Conservation (phyloP, 2,329 filamentous ascomycete genomes). For the Chaetomiaceae sp. region DNA sequence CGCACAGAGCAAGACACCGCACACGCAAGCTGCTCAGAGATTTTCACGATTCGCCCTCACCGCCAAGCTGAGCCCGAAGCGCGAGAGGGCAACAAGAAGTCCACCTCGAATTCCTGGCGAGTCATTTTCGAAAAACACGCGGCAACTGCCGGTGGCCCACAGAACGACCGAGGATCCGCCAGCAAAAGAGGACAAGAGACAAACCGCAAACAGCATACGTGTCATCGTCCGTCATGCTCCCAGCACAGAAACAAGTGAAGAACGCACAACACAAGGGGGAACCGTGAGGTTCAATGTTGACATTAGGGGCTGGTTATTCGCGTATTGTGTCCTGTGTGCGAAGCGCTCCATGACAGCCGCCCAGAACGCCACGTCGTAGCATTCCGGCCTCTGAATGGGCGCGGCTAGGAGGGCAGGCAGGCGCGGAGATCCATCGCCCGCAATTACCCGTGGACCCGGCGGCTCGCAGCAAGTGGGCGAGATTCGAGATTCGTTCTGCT, state of each 20-base stretch:
- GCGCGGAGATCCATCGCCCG: slow-evolving; percentile 22
- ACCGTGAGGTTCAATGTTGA: no score
- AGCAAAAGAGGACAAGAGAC: not conserved
- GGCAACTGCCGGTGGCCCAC: slow-evolving; percentile 18
- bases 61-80: slow-evolving; percentile 16
- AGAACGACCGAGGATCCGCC: slow-evolving; percentile 20
- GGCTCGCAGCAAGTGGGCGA: slow-evolving; percentile 15
- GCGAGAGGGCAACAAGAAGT: slow-evolving; percentile 4
- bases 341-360: not conserved
- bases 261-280: no score
- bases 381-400: slow-evolving; percentile 10
- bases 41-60: slow-evolving; percentile 8
- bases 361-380: no score
- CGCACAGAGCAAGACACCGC: not conserved
- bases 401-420: slow-evolving; percentile 4
- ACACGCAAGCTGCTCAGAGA: not conserved
- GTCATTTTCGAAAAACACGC: slow-evolving; percentile 15
- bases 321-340: not conserved
- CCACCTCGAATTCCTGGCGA: slow-evolving; percentile 9
- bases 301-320: no score
- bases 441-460: slow-evolving; percentile 20
- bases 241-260: not conserved
- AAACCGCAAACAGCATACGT: slow-evolving; percentile 6
- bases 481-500: no score
- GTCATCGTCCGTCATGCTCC: not conserved